These are phyloP conservation scores for Senna siamea DNA, from an alignment of 306 rosid species.

Conservation along the genomic window DNA sequence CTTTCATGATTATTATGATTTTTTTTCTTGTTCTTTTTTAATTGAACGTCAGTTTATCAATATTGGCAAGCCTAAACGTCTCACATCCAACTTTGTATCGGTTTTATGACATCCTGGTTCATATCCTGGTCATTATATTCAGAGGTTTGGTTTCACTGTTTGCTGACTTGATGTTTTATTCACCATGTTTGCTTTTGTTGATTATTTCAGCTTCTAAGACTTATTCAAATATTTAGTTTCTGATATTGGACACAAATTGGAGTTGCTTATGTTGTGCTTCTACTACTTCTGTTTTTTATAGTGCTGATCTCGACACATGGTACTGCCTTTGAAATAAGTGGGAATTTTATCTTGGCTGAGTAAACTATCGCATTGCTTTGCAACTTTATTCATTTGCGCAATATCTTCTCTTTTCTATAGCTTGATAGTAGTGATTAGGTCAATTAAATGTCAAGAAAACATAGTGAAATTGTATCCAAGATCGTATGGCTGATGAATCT, in stretches of 20 bases:
- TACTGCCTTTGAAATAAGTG: conserved; percentile 25
- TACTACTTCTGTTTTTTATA: not conserved
- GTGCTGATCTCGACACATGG: not conserved
- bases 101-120: not conserved
- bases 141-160: not conserved
- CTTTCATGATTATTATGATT: not conserved
- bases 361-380: not conserved
- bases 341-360: conserved; percentile 1
- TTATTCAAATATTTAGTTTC: not conserved
- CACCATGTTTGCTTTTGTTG: conserved; percentile 21
- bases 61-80: not conserved
- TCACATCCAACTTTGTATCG: not conserved
- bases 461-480: not conserved
- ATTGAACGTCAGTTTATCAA: not conserved
- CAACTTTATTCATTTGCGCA: not conserved
- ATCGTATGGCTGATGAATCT: not conserved
- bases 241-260: conserved; percentile 1
- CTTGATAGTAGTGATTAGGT: not conserved
- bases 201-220: conserved; percentile 13
- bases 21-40: not conserved
- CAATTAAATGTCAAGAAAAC: not conserved
- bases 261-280: conserved; percentile 27
- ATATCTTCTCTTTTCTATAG: not conserved
- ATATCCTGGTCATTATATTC: not conserved
- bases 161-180: not conserved